phyloP scores from a whole-genome alignment of 1,284 basidiomycete genomes.

The Sphaerobolus stellatus region DNA sequence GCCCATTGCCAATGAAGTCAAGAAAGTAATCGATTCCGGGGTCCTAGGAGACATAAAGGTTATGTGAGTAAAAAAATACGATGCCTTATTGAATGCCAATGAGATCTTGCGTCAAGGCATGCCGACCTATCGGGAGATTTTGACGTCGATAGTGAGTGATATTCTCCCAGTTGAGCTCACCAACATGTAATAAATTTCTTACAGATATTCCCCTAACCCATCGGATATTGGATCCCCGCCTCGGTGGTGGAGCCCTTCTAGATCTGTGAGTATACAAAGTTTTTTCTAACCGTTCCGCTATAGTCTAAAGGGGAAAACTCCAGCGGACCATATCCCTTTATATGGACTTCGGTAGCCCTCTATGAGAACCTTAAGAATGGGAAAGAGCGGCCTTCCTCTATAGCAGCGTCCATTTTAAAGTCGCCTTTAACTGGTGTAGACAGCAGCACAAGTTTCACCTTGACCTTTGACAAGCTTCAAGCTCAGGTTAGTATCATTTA shows the following conservation, averaged over 20 bases:
- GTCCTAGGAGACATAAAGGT: slow-evolving; percentile 62
- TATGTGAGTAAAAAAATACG: slow-evolving; percentile 36
- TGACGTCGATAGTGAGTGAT: slow-evolving; percentile 61
- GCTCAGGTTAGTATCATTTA: slow-evolving; percentile 31
- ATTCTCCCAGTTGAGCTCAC: background rate
- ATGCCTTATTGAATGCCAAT: background rate
- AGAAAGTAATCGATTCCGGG: slow-evolving; percentile 61
- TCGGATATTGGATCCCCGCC: slow-evolving; percentile 74
- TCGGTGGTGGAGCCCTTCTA: slow-evolving; percentile 84
- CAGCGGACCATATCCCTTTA: slow-evolving; percentile 79
- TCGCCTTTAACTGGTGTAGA: slow-evolving; percentile 80
- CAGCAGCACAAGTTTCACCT: slow-evolving; percentile 69
- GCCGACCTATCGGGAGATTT: slow-evolving; percentile 78
- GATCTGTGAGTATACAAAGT: slow-evolving; percentile 59
- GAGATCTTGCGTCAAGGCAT: slow-evolving; percentile 28
- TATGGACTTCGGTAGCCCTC: slow-evolving; percentile 80
- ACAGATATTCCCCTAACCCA: slow-evolving; percentile 66
- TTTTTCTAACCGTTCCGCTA: slow-evolving; percentile 1
- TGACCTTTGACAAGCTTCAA: slow-evolving; percentile 61
- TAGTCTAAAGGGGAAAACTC: background rate
- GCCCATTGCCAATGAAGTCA: slow-evolving; percentile 65
- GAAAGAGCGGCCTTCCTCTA: slow-evolving; percentile 50
- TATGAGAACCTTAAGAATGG: slow-evolving; percentile 78
- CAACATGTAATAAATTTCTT: background rate
- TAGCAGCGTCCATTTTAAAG: slow-evolving; percentile 67